Percentiles rank a stretch among this genome's conserved stretches.
Conservation (phyloP, 441 rosid species). For the Aquilaria agallochum region DNA sequence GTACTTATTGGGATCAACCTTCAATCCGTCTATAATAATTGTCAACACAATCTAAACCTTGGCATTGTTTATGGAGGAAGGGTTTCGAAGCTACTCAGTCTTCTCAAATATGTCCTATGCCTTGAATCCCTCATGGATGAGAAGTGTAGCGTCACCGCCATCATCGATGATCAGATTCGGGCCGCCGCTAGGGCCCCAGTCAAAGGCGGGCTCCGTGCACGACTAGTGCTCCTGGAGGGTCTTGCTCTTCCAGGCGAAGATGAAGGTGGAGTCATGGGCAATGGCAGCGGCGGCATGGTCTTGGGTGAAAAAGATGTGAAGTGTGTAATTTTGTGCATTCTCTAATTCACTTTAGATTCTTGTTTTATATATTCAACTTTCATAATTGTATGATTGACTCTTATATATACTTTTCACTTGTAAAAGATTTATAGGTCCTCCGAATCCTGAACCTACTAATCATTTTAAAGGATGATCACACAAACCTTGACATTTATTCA, state of each 20-base stretch:
- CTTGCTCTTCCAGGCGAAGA: slow-evolving; percentile 86
- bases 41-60: slow-evolving; percentile 78
- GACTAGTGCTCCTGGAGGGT: slow-evolving; percentile 91
- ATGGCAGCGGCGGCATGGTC: slow-evolving; percentile 84
- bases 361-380: slow-evolving; percentile 85
- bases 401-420: slow-evolving; percentile 39
- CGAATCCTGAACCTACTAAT: slow-evolving; percentile 14
- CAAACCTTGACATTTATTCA: slow-evolving; percentile 6
- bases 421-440: too few relatives aligned
- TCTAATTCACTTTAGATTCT: slow-evolving; percentile 70
- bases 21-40: slow-evolving; percentile 64
- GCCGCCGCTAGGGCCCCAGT: slow-evolving; percentile 86
- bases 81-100: slow-evolving; percentile 61
- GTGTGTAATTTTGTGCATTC: slow-evolving; percentile 74
- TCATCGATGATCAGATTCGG: slow-evolving; percentile 81
- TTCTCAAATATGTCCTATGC: slow-evolving; percentile 68
- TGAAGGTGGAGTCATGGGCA: slow-evolving; percentile 73
- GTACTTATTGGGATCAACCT: slow-evolving; percentile 66
- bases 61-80: slow-evolving; percentile 60
- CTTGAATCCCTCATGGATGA: slow-evolving; percentile 84
- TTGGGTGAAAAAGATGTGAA: slow-evolving; percentile 85
- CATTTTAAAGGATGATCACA: slow-evolving; percentile 60
- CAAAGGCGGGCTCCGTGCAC: slow-evolving; percentile 86
- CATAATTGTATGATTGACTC: slow-evolving; percentile 69
- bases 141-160: slow-evolving; percentile 80